A percentile compares a stretch with the other conserved stretches of the same genome.
phyloP scores from a whole-genome alignment of 345 rosid species.

The Microthlaspi erraticum region DNA sequence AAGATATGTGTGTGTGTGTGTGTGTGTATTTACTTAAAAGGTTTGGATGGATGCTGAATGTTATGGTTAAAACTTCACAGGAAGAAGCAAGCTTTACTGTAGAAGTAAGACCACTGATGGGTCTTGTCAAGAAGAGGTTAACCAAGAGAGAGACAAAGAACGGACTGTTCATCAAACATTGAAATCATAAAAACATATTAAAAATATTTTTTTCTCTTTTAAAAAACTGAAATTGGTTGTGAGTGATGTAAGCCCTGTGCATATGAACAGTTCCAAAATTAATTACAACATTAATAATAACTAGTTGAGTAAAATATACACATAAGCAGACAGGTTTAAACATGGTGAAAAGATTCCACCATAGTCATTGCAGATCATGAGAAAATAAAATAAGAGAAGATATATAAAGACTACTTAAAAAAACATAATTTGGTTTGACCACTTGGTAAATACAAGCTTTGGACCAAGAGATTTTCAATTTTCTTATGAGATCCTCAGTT shows the following conservation, averaged over 20 bases:
- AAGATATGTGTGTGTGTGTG: not conserved
- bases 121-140: constrained; percentile 47
- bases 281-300: constrained; percentile 28
- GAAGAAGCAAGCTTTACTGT: constrained; percentile 36
- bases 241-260: constrained; percentile 47
- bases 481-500: constrained; percentile 24
- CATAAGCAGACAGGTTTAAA: constrained; percentile 35
- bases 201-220: not conserved
- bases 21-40: constrained; percentile 27
- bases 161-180: constrained; percentile 48
- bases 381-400: constrained; percentile 20
- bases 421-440: constrained; percentile 38
- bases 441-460: constrained; percentile 25
- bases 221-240: constrained; percentile 21
- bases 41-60: constrained; percentile 20
- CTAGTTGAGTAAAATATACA: constrained; percentile 26
- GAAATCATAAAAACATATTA: constrained; percentile 40
- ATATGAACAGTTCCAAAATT: constrained; percentile 36
- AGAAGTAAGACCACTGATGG: constrained; percentile 39
- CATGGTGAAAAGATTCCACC: constrained; percentile 44
- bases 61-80: constrained; percentile 29
- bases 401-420: constrained; percentile 15
- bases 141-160: constrained; percentile 42
- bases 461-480: constrained; percentile 28
- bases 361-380: constrained; percentile 38